Evolutionary conservation across 2,329 filamentous ascomycete genomes (phyloP), one percentile per base, ranked within the genome.

Genomic region (Mycosphaerella sp.): DNA sequence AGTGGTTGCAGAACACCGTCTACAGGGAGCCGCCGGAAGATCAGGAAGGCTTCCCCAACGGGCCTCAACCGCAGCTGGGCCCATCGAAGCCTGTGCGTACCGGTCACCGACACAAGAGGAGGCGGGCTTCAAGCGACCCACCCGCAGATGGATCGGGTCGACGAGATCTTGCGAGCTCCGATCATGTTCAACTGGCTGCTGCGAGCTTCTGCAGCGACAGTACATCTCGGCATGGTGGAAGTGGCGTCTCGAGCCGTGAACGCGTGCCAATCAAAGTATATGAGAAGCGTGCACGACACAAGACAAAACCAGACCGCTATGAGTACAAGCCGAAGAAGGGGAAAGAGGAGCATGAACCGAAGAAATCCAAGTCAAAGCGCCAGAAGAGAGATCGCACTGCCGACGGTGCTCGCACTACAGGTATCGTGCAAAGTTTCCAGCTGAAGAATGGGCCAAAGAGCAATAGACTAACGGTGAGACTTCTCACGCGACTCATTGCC

Each of bases 281-380:
- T 64, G 68, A 71, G 61, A 72, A 71, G 53, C 72, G 68, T 55
- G 66, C 73, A 59, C 71, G 76, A 51, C 71, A 70, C 64, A 78
- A 74, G 64, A 77, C 74, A 23, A 73, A 70, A 38, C 66, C 68
- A 40, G 75, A 77, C 54, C 70, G 68, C 52, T 78, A 78, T 58
- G 70, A 72, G 39, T 64, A 68, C 21, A 72, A 72, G 55, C 50
- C 55, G 31, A 64, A 63, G 55, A 64, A 69, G 61, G 17, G 10
- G 41, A 43, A 62, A 67, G 61, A 65, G 67, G 53, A 59, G 64
- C 36, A 55, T 58, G 34, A 57, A 57, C 36, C 45, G 36, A 49
- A 60, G 34, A 51, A 58, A 45, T 39, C 54, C 4, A 65, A 63
- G 41, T 45, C 45, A 2, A 65, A 62, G 45, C 65, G 64, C 45